phyloP scores from a whole-genome alignment of 305 asterid genomes.

The Solanum aculeatissimum region DNA sequence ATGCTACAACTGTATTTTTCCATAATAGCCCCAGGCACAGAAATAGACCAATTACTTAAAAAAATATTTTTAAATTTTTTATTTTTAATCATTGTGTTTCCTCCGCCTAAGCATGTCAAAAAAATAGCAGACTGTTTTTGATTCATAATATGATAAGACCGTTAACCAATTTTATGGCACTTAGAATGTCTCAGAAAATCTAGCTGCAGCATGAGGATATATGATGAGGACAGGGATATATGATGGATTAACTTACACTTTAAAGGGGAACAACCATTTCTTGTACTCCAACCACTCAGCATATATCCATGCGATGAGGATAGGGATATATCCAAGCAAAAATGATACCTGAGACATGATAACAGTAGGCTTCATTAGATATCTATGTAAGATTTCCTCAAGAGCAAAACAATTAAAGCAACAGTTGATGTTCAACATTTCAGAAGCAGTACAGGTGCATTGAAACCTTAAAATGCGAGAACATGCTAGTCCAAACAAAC shows the following conservation, averaged over 20 bases:
- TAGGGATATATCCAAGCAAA: slow-evolving; percentile 74
- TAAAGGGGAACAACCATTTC: slow-evolving; percentile 44
- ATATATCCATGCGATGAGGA: slow-evolving; percentile 70
- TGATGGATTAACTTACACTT: slow-evolving; percentile 45
- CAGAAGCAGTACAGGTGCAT: background rate
- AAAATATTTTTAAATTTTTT: background rate
- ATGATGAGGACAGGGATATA: no score
- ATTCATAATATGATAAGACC: background rate
- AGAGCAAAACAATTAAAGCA: background rate
- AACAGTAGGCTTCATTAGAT: background rate
- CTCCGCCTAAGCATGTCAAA: background rate
- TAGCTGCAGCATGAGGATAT: background rate
- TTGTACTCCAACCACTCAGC: slow-evolving; percentile 75
- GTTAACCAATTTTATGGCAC: background rate
- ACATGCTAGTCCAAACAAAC: background rate
- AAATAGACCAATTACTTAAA: background rate
- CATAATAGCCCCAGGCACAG: background rate
- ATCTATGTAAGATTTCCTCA: background rate
- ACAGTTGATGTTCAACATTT: background rate
- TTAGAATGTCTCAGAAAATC: background rate
- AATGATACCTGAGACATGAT: slow-evolving; percentile 64
- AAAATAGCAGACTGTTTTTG: background rate
- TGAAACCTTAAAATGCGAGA: background rate
- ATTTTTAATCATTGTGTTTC: background rate
- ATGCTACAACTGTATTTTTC: background rate